Percentiles rank a stretch among this genome's conserved stretches.
Evolutionary conservation across 805 yeast genomes (phyloP).

Genomic region (Barnettozyma populi): DNA sequence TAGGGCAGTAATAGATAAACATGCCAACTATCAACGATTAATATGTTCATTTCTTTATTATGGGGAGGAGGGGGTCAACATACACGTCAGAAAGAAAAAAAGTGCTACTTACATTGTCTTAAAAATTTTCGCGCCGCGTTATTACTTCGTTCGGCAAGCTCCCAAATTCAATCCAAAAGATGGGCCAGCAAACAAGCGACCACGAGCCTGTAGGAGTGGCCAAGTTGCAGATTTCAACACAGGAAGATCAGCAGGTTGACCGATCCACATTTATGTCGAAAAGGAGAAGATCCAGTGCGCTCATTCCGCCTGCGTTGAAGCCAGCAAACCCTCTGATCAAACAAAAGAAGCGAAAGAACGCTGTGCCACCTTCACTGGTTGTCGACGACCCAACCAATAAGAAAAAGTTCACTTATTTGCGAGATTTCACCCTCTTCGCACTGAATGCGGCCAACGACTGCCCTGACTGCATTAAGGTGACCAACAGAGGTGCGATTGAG

Average conservation of each 20-base stretch:
- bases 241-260: neutral
- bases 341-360: constrained; percentile 30
- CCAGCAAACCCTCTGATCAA: constrained; percentile 7
- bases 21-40: neutral
- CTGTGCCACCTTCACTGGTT: constrained; percentile 28
- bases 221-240: constrained; percentile 1
- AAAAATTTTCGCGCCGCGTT: constrained; percentile 1
- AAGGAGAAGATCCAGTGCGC: constrained; percentile 26
- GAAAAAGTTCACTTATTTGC: constrained; percentile 16
- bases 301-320: constrained; percentile 8
- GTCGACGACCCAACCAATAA: constrained; percentile 25
- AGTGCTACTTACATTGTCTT: too few species aligned
- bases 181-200: neutral
- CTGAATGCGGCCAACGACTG: constrained; percentile 25
- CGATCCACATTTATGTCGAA: constrained; percentile 2
- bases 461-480: constrained; percentile 46
- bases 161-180: neutral
- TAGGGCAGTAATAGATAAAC: neutral
- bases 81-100: too few species aligned
- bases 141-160: too few species aligned
- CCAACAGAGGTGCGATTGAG: constrained; percentile 41
- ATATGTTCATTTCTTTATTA: neutral
- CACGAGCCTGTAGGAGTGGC: constrained; percentile 5
- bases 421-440: constrained; percentile 25
- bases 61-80: neutral